Base-by-base conservation (phyloP, 2,329 filamentous ascomycete species). In the Aspergillus viridinutans region DNA sequence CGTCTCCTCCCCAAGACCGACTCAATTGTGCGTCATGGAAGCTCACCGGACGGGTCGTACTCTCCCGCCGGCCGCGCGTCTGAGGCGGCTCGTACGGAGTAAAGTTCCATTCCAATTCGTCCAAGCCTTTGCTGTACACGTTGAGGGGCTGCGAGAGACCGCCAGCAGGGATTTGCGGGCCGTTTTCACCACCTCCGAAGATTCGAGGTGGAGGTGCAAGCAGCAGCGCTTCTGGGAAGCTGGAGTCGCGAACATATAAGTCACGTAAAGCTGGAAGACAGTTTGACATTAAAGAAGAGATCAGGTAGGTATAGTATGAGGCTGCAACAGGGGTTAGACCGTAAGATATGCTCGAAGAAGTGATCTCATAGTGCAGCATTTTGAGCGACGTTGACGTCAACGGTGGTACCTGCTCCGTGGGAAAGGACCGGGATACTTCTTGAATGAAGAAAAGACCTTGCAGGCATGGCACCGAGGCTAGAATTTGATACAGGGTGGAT, bases 171-270 rank as follows among this genome's bases (percentile, higher is more conserved):
- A 62, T 58, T 38, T 67, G 68, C 1, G 70, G 65, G 0, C 67
- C 67, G 6, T 53, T 58, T 17, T 69, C 69, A n/a, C 67, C 69
- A 10, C 69, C 69, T 0, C 78, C 79, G 59, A 83, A 84, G 1
- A 80, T 73, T 6, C 80, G 77, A 1, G 78, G 79, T 2, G 90
- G 88, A 1, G 88, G 89, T 1, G 86, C 83, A 6, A 93, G 80
- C 14, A 92, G 81, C 5, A 97, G 83, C 10, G 87, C 82, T 64
- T 96, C 90, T 1, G 92, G 87, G 70, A 97, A 96, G 51, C 84
- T 81, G 26, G 88, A 84, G 67, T 97, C 92, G 52, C 90, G 88
- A 20, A 97, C 93, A 70, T 95, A 97, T 7, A 97, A 83, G 23
- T 87, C 84, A 38, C 82, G 82, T 8, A 97, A 81, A 38, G 82